Evolutionary conservation across 2,329 filamentous ascomycete species (phyloP).

Genomic region (Phyllosticta paracitricarpa): DNA sequence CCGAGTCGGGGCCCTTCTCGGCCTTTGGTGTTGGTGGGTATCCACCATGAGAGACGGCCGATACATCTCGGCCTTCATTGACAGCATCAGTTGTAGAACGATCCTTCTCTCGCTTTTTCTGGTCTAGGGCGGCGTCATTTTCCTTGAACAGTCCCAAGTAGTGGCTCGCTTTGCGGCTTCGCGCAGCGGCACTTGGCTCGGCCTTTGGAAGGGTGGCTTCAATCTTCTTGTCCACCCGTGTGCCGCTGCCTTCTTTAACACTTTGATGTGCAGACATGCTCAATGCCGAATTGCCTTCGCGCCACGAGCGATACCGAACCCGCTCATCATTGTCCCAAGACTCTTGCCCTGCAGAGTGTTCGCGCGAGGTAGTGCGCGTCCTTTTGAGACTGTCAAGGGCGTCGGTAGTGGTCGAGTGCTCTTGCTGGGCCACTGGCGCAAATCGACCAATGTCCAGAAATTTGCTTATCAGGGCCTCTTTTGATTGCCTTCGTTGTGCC

Average conservation of each 20-base stretch:
- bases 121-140: slow-evolving; percentile 45
- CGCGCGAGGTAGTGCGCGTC: slow-evolving; percentile 22
- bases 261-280: slow-evolving; percentile 28
- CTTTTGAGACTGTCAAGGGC: background rate
- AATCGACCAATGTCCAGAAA: background rate
- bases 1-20: background rate
- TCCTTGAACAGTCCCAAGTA: slow-evolving; percentile 57
- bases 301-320: slow-evolving; percentile 39
- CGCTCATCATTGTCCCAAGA: slow-evolving; percentile 30
- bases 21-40: background rate
- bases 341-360: slow-evolving; percentile 12
- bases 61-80: slow-evolving; percentile 1
- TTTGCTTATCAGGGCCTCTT: slow-evolving; percentile 20
- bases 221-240: slow-evolving; percentile 51
- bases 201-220: slow-evolving; percentile 52
- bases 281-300: slow-evolving; percentile 37
- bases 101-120: slow-evolving; percentile 39
- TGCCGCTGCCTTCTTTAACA: slow-evolving; percentile 32
- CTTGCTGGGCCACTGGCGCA: slow-evolving; percentile 10
- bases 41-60: background rate
- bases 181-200: slow-evolving; percentile 43
- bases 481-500: background rate
- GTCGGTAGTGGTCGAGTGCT: slow-evolving; percentile 12
- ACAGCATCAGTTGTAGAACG: slow-evolving; percentile 12
- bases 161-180: slow-evolving; percentile 57